phyloP scores from a whole-genome alignment of 1,284 basidiomycete genomes.

The Ustilago nuda region DNA sequence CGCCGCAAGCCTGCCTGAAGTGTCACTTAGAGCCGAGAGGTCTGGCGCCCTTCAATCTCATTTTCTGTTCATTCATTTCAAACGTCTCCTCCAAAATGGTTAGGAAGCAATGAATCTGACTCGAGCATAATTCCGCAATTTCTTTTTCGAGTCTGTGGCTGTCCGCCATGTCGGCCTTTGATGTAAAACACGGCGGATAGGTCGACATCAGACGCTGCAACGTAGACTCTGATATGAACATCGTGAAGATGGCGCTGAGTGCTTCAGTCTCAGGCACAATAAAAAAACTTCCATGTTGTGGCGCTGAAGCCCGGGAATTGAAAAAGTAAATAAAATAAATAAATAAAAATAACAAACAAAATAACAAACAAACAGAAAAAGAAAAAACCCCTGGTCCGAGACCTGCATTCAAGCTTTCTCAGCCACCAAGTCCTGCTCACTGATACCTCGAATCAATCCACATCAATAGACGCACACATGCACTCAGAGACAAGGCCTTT shows the following conservation, averaged over 20 bases:
- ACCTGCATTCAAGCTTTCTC: background rate
- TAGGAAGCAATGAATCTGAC: background rate
- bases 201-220: background rate
- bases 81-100: background rate
- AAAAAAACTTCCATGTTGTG: no score
- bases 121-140: background rate
- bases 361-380: no score
- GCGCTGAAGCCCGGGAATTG: no score
- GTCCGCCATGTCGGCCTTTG: constrained; percentile 15
- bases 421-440: background rate
- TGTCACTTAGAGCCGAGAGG: constrained; percentile 21
- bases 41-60: background rate
- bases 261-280: no score
- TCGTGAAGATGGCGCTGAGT: background rate
- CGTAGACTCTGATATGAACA: background rate
- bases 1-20: background rate
- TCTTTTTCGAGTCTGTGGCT: background rate
- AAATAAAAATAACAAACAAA: no score
- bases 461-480: background rate
- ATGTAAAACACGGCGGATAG: constrained; percentile 22
- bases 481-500: no score
- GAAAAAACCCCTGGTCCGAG: background rate
- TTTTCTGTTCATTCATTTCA: background rate
- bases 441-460: background rate
- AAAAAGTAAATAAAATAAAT: no score